phyloP scores from a whole-genome alignment of 2,329 filamentous ascomycete species.

The Periconia sp. region DNA sequence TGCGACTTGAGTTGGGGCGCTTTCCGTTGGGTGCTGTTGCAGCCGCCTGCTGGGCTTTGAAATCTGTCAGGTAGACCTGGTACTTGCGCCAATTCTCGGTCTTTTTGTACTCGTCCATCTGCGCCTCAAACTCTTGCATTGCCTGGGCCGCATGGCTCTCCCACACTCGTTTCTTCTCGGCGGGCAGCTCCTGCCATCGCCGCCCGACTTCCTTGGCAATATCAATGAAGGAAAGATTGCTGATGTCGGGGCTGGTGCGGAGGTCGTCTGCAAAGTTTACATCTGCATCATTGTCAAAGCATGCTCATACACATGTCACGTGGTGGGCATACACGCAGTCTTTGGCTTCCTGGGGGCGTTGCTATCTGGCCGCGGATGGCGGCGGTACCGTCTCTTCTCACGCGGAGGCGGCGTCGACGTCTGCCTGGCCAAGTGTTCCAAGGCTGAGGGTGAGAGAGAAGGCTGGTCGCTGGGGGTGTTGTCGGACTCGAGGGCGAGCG shows the following conservation, averaged over 20 bases:
- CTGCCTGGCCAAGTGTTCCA: slow-evolving; percentile 33
- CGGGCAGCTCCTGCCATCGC: slow-evolving; percentile 44
- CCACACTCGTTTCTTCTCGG: slow-evolving; percentile 45
- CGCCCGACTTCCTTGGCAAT: slow-evolving; percentile 47
- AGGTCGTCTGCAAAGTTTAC: slow-evolving; percentile 51
- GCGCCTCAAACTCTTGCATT: slow-evolving; percentile 46
- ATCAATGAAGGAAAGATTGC: slow-evolving; percentile 45
- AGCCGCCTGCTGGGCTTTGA: slow-evolving; percentile 38
- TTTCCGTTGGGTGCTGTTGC: slow-evolving; percentile 17
- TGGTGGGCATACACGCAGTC: slow-evolving; percentile 42
- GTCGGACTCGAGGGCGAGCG: slow-evolving; percentile 33
- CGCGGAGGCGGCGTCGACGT: slow-evolving; percentile 27
- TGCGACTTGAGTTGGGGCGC: slow-evolving; percentile 26
- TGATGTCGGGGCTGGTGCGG: slow-evolving; percentile 43
- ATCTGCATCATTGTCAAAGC: slow-evolving; percentile 29
- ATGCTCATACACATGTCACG: background rate
- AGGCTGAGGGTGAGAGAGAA: slow-evolving; percentile 35
- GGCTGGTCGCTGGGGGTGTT: slow-evolving; percentile 20
- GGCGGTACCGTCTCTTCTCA: slow-evolving; percentile 46
- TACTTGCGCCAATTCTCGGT: slow-evolving; percentile 46
- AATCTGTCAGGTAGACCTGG: slow-evolving; percentile 43
- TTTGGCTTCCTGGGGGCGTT: slow-evolving; percentile 50
- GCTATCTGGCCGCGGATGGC: slow-evolving; percentile 43
- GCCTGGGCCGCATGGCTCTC: slow-evolving; percentile 45
- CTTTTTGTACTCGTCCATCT: slow-evolving; percentile 49